phyloP scores from a whole-genome alignment of 2,329 filamentous ascomycete species.

The Plectosphaerella plurivora region DNA sequence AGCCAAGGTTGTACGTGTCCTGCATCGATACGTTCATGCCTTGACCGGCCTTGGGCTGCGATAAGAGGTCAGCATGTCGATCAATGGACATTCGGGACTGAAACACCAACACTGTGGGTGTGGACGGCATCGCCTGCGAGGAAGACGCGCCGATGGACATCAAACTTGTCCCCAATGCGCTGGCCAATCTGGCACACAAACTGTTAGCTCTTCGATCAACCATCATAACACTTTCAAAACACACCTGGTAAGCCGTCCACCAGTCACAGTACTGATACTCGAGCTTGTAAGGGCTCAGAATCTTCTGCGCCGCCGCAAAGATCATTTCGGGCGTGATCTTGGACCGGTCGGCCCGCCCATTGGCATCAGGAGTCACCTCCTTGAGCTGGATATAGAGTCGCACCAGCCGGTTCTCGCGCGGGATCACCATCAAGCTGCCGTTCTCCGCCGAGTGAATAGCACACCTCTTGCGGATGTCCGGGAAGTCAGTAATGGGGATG shows the following conservation, averaged over 20 bases:
- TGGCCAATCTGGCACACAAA: slow-evolving; percentile 59
- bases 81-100: too few species aligned
- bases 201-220: background rate
- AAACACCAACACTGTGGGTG: slow-evolving; percentile 27
- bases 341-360: slow-evolving; percentile 47
- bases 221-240: slow-evolving; percentile 14
- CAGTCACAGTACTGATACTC: slow-evolving; percentile 60
- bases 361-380: slow-evolving; percentile 34
- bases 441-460: slow-evolving; percentile 51
- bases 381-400: slow-evolving; percentile 63
- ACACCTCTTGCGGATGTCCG: slow-evolving; percentile 53
- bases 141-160: slow-evolving; percentile 56
- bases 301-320: slow-evolving; percentile 56
- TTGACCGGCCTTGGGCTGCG: slow-evolving; percentile 57
- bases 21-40: slow-evolving; percentile 73
- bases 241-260: slow-evolving; percentile 62
- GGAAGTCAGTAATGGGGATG: slow-evolving; percentile 42
- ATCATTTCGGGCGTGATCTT: slow-evolving; percentile 61
- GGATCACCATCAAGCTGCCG: slow-evolving; percentile 62
- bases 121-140: slow-evolving; percentile 64
- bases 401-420: slow-evolving; percentile 58
- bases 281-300: slow-evolving; percentile 62
- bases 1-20: slow-evolving; percentile 55
- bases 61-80: slow-evolving; percentile 3
- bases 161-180: slow-evolving; percentile 55